These are phyloP conservation scores for Calamus simplicifolius DNA, from an alignment of 176 grass and related monocot genomes.

Conservation along the genomic window DNA sequence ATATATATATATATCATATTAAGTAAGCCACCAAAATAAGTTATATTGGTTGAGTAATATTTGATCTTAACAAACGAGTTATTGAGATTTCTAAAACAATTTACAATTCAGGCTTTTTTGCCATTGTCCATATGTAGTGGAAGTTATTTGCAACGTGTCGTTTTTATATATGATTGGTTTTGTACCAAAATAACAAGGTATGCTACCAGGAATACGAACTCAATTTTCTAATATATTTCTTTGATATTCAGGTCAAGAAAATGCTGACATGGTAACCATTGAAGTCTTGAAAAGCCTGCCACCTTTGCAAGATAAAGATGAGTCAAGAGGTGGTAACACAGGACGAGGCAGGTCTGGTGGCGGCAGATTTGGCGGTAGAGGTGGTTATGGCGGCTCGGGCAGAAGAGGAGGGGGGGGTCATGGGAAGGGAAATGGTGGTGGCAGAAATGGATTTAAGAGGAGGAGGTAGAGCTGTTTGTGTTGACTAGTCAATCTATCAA, in stretches of 20 bases:
- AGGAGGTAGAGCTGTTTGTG: conserved; percentile 27
- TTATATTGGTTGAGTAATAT: too few species aligned
- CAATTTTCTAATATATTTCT: neutral
- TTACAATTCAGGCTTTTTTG: too few species aligned
- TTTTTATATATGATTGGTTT: too few species aligned
- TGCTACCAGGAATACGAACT: too few species aligned
- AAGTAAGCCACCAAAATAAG: too few species aligned
- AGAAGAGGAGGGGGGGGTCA: conserved; percentile 37
- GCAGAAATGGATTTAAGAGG: conserved; percentile 57
- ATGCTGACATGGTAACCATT: conserved; percentile 46
- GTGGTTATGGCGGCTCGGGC: conserved; percentile 27
- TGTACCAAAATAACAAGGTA: too few species aligned
- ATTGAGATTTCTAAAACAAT: too few species aligned
- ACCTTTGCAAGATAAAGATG: conserved; percentile 70
- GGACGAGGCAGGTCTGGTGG: conserved; percentile 40
- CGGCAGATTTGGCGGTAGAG: conserved; percentile 22
- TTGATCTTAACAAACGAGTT: too few species aligned
- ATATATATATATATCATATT: too few species aligned
- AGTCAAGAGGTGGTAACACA: conserved; percentile 21
- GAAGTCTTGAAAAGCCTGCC: conserved; percentile 68
- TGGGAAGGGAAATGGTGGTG: conserved; percentile 20
- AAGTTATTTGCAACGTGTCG: too few species aligned
- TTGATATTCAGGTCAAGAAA: conserved; percentile 39
- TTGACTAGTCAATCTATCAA: too few species aligned
- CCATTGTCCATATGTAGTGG: too few species aligned